These are phyloP conservation scores for Colletotrichum salicis DNA, from an alignment of 2,329 filamentous ascomycete genomes.

Conservation along the genomic window DNA sequence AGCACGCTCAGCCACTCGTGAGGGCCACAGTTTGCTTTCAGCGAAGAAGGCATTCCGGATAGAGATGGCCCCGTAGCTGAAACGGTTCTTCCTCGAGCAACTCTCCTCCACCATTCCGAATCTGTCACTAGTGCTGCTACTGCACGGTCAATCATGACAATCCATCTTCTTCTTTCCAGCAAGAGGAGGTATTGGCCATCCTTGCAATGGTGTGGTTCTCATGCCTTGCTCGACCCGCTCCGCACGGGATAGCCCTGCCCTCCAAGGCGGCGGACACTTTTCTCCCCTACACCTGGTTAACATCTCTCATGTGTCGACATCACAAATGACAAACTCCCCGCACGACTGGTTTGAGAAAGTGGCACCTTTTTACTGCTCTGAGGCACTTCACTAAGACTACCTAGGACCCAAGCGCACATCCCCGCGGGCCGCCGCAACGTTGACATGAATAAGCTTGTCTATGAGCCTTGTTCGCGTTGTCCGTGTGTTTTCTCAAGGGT, in stretches of 20 bases:
- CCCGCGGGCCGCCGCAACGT: slow-evolving; percentile 16
- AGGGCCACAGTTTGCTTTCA: not conserved
- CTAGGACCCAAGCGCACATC: slow-evolving; percentile 3
- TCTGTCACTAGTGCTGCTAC: slow-evolving; percentile 1
- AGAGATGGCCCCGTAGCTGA: slow-evolving; percentile 17
- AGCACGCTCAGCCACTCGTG: slow-evolving; percentile 15
- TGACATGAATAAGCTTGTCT: slow-evolving; percentile 30
- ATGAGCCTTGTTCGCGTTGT: slow-evolving; percentile 2
- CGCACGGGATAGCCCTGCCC: not conserved
- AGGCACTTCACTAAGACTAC: not conserved
- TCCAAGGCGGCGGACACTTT: not conserved
- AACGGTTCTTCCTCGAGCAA: slow-evolving; percentile 11
- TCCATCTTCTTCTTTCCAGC: not conserved
- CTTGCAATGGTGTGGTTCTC: not conserved
- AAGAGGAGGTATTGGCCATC: not conserved
- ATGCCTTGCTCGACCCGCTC: not conserved
- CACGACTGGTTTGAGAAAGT: slow-evolving; percentile 13
- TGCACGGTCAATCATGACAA: not conserved
- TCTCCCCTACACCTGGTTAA: not conserved
- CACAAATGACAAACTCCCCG: slow-evolving; percentile 1
- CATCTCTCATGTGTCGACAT: not conserved
- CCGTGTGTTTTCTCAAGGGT: not conserved
- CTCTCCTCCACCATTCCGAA: not conserved
- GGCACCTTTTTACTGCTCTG: not conserved
- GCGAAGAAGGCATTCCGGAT: not conserved